Conservation (phyloP, 306 rosid species). For the Vicia sativa region DNA sequence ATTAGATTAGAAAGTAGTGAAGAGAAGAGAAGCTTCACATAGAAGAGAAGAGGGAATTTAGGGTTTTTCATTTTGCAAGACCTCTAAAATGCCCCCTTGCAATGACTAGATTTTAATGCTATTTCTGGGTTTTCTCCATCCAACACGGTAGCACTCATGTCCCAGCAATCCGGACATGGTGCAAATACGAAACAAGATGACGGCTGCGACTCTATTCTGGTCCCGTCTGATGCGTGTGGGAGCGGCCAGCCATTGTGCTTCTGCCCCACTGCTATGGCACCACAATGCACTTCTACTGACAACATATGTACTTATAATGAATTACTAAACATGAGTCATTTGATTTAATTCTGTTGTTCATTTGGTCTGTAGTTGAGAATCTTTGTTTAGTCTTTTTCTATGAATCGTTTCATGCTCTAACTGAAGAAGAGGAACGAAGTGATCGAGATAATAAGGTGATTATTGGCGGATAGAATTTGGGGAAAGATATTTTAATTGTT, state of each 20-base stretch:
- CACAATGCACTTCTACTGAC: neutral
- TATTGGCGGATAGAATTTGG: slow-evolving; percentile 7
- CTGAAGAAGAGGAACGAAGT: neutral
- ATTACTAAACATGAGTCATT: slow-evolving; percentile 5
- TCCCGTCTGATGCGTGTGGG: neutral
- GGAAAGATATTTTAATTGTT: slow-evolving; percentile 20
- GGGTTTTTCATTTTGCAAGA: neutral
- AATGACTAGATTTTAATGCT: neutral
- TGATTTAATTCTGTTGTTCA: slow-evolving; percentile 21
- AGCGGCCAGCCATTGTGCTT: neutral
- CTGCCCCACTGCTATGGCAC: neutral
- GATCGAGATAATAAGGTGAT: neutral
- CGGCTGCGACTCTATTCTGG: neutral
- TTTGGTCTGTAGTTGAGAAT: slow-evolving; percentile 7
- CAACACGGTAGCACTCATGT: neutral
- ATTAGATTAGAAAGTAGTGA: no score
- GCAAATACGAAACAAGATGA: neutral
- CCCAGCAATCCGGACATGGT: neutral
- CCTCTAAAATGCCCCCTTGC: neutral
- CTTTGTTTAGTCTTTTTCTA: slow-evolving; percentile 7
- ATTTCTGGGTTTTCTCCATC: neutral
- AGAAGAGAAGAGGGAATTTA: neutral
- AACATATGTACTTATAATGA: slow-evolving; percentile 1
- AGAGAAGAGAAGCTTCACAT: no score
- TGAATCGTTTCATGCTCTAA: neutral